Evolutionary conservation across 2,329 filamentous ascomycete genomes (phyloP), one percentile per base, ranked within the genome.

Genomic region (Amauroascus verrucosus): DNA sequence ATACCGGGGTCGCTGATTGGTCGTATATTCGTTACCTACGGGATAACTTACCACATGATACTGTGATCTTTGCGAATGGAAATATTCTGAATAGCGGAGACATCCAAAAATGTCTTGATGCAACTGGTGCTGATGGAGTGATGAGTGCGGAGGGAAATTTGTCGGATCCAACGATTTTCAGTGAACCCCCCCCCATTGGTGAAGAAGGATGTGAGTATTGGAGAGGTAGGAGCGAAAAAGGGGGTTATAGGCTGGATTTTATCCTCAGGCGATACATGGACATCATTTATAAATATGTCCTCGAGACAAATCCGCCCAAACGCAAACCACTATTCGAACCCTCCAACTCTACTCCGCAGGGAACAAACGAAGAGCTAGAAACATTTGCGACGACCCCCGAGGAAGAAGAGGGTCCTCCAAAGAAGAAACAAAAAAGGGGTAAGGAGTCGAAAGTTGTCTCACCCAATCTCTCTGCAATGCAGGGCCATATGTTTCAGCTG

Each of bases 101-200:
- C 65, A 74, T 98, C 9, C 79, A 84, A 48, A 73, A 73, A 18
- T 97, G 91, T 64, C 72, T 98, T 18, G 79, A 82, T 48, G 87
- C 77, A 3, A 98, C 93, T 0, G 89, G 90, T 0, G 91, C 84
- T 1, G 93, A 98, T 67, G 93, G 80, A 16, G 82, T 98, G 49
- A 97, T 98, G 93, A 91, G 85, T 60, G 93, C 93, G 4, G 93
- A 98, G 70, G 93, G 89, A 0, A 95, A 96, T 65, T 77, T 98
- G 0, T 91, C 88, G 64, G 88, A 98, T 65, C 93, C 93, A 0
- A 83, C 82, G 1, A 85, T 98, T 41, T 98, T 98, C 64, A 82
- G 84, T 13, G 71, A 75, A 30, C 76, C 82, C 14, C 88, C 88
- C 0, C 66, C 78, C 0, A 63, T 73, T 0, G 85, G 83, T 0